Evolutionary conservation across 768 basidiomycete genomes (phyloP), one percentile per base, ranked within the genome.

Genomic region (Kwoniella newhampshirensis): DNA sequence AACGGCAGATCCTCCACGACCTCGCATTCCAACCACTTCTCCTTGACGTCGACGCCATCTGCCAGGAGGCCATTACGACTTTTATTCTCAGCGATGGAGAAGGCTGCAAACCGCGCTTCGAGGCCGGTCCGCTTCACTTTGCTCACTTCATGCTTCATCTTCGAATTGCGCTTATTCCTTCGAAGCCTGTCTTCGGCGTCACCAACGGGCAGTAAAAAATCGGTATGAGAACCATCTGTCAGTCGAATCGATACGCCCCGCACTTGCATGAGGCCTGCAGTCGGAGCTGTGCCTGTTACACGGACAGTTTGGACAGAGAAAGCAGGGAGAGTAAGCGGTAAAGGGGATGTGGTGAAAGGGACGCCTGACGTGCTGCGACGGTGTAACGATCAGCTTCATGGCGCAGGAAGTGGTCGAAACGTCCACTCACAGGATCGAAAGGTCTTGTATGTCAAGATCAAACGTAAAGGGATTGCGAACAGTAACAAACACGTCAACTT

Each of bases 381-480:
- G 18, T 43, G n/a, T 32, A 27, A 17, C n/a, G 17, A 41, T 61
- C 49, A 49, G 48, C 42, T 28, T 21, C 1, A 30, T 43, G 23
- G 44, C 8, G 2, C 36, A 35, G 15, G 28, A 30, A 12, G 40
- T n/a, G n/a, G 18, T 27, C 50, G 27, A 28, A 8, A 51, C 43
- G 2, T 35, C 36, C 18, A 50, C 77, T 61, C 60, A 91, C 93
- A 91, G 90, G 15, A 97, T 78, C 4, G 84, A 83, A 35, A 98
- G 73, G 64, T 84, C 85, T 56, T 89, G 85, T 17, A 98, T 77
- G 60, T 97, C 91, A 12, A 99, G 80, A 59, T 93, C 90, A 75
- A 98, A 94, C 3, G 89, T 83, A 75, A 87, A 94, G 1, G 91
- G 90, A 75, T 99, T 99, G 54, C 85, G 84, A n/a, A 99, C 77